phyloP scores from a whole-genome alignment of 2,329 filamentous ascomycete species.

The Boeremia exigua region DNA sequence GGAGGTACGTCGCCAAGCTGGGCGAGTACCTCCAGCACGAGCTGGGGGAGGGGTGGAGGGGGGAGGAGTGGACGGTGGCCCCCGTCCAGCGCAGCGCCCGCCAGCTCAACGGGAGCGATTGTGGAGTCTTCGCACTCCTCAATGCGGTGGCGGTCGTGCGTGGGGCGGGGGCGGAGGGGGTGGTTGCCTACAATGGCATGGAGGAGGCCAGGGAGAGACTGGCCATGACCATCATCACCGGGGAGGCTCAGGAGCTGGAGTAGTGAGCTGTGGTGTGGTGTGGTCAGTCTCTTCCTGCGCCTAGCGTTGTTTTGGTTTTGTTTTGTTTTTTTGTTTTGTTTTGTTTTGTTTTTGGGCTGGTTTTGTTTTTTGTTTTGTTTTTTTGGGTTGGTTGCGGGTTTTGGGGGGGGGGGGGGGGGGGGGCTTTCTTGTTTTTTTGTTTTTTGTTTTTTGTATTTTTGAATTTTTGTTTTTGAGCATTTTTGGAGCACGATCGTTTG shows the following conservation, averaged over 20 bases:
- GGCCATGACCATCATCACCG: constrained; percentile 69
- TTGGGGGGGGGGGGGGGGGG: too few species aligned
- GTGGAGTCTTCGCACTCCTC: constrained; percentile 77
- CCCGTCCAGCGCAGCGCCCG: constrained; percentile 54
- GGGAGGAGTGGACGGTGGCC: constrained; percentile 65
- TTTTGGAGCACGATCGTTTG: constrained; percentile 7
- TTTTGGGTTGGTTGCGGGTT: too few species aligned
- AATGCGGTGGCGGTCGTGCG: constrained; percentile 68
- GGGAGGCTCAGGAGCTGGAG: constrained; percentile 40
- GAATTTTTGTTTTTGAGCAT: constrained; percentile 1
- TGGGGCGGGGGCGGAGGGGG: constrained; percentile 45
- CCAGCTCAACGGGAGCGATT: constrained; percentile 74
- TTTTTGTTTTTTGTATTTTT: neutral
- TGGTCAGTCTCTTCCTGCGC: too few species aligned
- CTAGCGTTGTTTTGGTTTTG: neutral
- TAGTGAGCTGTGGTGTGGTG: constrained; percentile 15
- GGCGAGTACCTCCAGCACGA: constrained; percentile 65
- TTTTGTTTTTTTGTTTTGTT: neutral
- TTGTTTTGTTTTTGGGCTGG: neutral
- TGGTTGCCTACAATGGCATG: constrained; percentile 63
- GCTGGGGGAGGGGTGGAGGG: constrained; percentile 62
- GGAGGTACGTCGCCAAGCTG: constrained; percentile 28
- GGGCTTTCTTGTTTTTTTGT: too few species aligned
- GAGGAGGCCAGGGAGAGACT: constrained; percentile 66
- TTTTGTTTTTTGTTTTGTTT: neutral